Evolutionary conservation across 495 filamentous ascomycete genomes (phyloP).

Genomic region (Pyronema omphalodes): DNA sequence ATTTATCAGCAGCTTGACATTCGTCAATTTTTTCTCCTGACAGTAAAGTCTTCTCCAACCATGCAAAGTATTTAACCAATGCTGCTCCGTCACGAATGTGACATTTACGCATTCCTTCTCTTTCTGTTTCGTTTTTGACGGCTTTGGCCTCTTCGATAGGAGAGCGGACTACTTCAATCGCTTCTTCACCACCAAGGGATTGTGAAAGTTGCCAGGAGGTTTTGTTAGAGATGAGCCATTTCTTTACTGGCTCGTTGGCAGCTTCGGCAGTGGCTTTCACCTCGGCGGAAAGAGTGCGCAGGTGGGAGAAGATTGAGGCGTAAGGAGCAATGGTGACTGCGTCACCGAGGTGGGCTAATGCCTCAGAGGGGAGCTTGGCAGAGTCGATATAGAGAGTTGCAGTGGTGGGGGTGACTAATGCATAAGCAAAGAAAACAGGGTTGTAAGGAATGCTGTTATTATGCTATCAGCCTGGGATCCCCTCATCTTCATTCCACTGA

Average conservation of each 20-base stretch:
- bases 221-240: constrained; percentile 75
- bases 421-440: constrained; percentile 97
- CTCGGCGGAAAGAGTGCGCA: constrained; percentile 38
- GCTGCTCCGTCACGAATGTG: constrained; percentile 92
- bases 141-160: constrained; percentile 88
- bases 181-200: constrained; percentile 69
- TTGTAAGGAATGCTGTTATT: constrained; percentile 72
- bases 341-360: constrained; percentile 48
- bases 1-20: constrained; percentile 73
- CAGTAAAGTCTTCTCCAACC: constrained; percentile 77
- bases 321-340: constrained; percentile 65
- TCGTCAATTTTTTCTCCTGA: constrained; percentile 56
- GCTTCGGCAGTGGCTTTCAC: constrained; percentile 26
- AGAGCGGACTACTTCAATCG: constrained; percentile 72
- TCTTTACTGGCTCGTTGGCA: constrained; percentile 31
- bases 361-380: constrained; percentile 53
- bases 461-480: constrained; percentile 4
- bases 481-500: neutral
- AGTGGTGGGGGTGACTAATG: constrained; percentile 61
- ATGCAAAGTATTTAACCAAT: constrained; percentile 82
- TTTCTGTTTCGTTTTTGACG: constrained; percentile 85
- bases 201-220: constrained; percentile 87
- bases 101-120: constrained; percentile 83
- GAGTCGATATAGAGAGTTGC: constrained; percentile 74
- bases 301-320: constrained; percentile 61